Evolutionary conservation across 352 stramenopile species (phyloP), one percentile per base, ranked within the genome.

Genomic region (Phytophthora cryptogea): DNA sequence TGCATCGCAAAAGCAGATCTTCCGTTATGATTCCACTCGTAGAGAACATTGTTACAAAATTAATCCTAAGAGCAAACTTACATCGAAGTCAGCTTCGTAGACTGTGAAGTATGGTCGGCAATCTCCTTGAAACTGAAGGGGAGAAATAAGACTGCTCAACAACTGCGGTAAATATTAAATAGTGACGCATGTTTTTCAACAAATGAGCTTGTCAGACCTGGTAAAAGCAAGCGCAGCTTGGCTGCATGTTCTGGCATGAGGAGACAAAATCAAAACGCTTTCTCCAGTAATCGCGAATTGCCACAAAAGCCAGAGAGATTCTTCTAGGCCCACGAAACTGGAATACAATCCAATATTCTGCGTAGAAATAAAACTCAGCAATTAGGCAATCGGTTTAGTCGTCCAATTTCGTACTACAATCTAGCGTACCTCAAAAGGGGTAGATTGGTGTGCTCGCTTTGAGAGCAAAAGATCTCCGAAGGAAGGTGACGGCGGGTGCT

Each of bases 71-170:
- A 23, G 20, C 20, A 23, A 23, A 5, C 74, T 42, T 64, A 90
- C 83, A 42, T 92, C 80, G 47, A 94, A 96, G 47, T 96, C 88
- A 17, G 69, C 36, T 73, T 96, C 88, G 45, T 94, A 95, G 8
- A 96, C 63, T 30, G 88, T 88, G 43, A 89, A 94, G 54, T 95
- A 96, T 13, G 88, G 88, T 37, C 88, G 80, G 33, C 75, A 94
- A 60, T 96, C 88, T 6, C 84, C 88, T 44, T 83, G 69, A 44
- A 91, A 96, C 46, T 80, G 51, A 3, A 96, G 66, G 17, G 88
- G 88, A 0, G 85, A 75, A 51, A 96, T 90, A 43, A 96, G 73
- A 59, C 84, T 94, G 55, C 6, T 11, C 14, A 43, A 26, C 16
- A 43, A 11, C 11, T 20, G 16, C 3, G 16, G 37, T 43, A 23